These are phyloP conservation scores for Pseudogymnoascus pannorum DNA, from an alignment of 2,329 filamentous ascomycete species.

Conservation along the genomic window DNA sequence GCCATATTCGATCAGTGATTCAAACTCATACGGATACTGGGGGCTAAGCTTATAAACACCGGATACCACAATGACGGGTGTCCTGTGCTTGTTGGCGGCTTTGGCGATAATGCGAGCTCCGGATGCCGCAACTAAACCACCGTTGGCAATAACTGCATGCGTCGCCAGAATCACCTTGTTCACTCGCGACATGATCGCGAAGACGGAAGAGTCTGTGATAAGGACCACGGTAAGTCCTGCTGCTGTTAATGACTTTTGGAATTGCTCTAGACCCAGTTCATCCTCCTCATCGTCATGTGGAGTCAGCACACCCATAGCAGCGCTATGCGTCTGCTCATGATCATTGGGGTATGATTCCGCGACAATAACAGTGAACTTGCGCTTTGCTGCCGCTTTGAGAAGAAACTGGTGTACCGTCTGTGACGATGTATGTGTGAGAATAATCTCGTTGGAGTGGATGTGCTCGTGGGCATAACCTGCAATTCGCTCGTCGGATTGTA, in stretches of 20 bases:
- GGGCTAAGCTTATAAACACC: conserved; percentile 93
- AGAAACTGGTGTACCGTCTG: conserved; percentile 85
- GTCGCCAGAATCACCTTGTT: conserved; percentile 93
- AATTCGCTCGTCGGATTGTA: conserved; percentile 88
- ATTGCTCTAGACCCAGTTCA: conserved; percentile 38
- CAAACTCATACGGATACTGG: conserved; percentile 76
- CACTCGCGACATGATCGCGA: conserved; percentile 89
- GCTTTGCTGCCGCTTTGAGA: conserved; percentile 75
- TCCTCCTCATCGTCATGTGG: conserved; percentile 27
- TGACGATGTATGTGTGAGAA: conserved; percentile 82
- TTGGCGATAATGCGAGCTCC: conserved; percentile 79
- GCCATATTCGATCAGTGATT: conserved; percentile 78
- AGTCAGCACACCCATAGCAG: conserved; percentile 48
- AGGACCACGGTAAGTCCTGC: conserved; percentile 77
- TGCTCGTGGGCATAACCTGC: conserved; percentile 81
- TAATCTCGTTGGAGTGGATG: conserved; percentile 87
- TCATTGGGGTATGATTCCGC: conserved; percentile 68
- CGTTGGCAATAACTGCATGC: conserved; percentile 80
- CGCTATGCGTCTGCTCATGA: conserved; percentile 54
- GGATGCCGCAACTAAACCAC: conserved; percentile 73
- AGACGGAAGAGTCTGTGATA: conserved; percentile 77
- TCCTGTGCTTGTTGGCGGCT: conserved; percentile 74
- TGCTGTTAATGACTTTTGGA: conserved; percentile 71
- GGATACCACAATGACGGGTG: conserved; percentile 79
- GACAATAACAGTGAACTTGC: conserved; percentile 86